Conservation (phyloP, 768 basidiomycete genomes). For the Trametes gibbosa region DNA sequence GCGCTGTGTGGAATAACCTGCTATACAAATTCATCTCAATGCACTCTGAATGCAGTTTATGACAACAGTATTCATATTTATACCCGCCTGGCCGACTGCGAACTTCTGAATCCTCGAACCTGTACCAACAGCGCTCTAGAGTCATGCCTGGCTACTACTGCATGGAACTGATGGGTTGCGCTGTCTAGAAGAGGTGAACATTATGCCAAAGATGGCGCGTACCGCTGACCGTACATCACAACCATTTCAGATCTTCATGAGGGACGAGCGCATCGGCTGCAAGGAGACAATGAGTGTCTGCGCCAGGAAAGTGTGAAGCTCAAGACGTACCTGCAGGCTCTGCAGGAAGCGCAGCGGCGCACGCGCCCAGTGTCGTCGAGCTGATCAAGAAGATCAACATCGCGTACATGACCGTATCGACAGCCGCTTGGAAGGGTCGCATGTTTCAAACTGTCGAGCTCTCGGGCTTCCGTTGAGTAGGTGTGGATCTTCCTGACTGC, state of each 20-base stretch:
- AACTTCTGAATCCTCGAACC: too few relatives aligned
- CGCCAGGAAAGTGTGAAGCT: background rate
- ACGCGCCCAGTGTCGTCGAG: background rate
- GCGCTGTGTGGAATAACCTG: too few relatives aligned
- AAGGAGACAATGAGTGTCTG: background rate
- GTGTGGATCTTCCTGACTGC: too few relatives aligned
- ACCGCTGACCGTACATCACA: background rate
- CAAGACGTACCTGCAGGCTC: background rate
- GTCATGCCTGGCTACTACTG: too few relatives aligned
- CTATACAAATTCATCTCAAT: too few relatives aligned
- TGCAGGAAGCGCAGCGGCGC: background rate
- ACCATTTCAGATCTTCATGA: background rate
- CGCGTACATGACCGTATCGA: background rate
- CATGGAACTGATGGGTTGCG: background rate
- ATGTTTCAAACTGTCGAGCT: background rate
- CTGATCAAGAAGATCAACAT: background rate
- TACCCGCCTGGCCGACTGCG: too few relatives aligned
- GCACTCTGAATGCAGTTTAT: too few relatives aligned
- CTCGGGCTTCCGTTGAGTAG: too few relatives aligned
- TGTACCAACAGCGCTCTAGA: too few relatives aligned
- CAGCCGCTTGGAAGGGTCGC: background rate
- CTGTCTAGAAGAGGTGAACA: background rate
- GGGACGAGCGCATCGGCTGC: background rate
- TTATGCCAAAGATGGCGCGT: background rate
- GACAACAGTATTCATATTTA: too few relatives aligned